phyloP scores from a whole-genome alignment of 805 yeast species.

The Wickerhamiella hasegawae region DNA sequence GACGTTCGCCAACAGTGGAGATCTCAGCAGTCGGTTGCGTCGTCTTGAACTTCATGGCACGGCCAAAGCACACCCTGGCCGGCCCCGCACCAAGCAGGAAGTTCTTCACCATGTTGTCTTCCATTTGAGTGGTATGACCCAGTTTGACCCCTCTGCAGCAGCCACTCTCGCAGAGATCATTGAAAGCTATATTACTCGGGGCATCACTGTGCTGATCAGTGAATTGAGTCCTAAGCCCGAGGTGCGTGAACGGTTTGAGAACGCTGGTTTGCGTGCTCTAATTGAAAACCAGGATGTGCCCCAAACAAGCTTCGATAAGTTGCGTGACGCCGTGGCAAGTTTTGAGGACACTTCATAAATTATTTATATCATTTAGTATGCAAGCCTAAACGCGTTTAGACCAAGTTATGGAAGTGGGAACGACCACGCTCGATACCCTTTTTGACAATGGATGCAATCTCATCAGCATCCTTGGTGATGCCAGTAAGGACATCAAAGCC shows the following conservation, averaged over 20 bases:
- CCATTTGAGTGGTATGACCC: constrained; percentile 70
- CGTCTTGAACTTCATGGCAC: constrained; percentile 70
- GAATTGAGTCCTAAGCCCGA: constrained; percentile 35
- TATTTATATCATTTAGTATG: no score
- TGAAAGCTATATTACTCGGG: constrained; percentile 33
- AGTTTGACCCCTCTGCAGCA: constrained; percentile 65
- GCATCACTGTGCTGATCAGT: constrained; percentile 42
- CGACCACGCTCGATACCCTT: constrained; percentile 46
- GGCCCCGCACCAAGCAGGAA: constrained; percentile 33
- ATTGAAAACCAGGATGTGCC: constrained; percentile 21
- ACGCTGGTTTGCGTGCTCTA: constrained; percentile 38
- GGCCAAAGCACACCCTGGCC: constrained; percentile 58
- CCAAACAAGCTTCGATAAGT: constrained; percentile 24
- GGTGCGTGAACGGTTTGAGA: constrained; percentile 34
- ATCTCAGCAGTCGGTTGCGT: constrained; percentile 46
- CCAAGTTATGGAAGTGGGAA: constrained; percentile 45
- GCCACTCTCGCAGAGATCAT: constrained; percentile 54
- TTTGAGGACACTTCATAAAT: no score
- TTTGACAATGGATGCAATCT: constrained; percentile 60
- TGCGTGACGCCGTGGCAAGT: no score
- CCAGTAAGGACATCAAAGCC: constrained; percentile 74
- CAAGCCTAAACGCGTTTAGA: constrained; percentile 18
- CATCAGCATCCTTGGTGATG: constrained; percentile 74
- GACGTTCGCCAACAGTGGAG: constrained; percentile 74
- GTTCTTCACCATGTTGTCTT: constrained; percentile 45